Conservation (phyloP, 176 grass and related monocot species). For the Oryza coarctata region DNA sequence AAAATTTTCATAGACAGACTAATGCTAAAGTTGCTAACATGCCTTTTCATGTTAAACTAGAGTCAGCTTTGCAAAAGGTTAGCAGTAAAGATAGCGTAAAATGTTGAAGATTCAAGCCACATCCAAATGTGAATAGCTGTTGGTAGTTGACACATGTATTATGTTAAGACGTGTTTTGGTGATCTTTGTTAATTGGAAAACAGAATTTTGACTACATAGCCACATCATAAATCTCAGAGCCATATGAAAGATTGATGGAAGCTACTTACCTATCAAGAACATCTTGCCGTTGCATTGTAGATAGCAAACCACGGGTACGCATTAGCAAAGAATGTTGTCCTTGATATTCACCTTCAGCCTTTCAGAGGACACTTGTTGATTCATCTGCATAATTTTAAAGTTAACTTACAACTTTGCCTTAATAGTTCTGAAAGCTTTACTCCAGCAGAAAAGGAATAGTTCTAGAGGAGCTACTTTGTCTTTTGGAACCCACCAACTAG, state of each 20-base stretch:
- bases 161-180: not conserved
- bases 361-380: slow-evolving; percentile 68
- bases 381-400: slow-evolving; percentile 57
- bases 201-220: not conserved
- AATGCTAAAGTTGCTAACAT: no score
- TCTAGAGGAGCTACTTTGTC: not conserved
- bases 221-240: not conserved
- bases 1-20: no score
- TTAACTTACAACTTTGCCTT: not conserved
- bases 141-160: no score
- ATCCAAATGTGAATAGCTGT: no score
- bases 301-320: slow-evolving; percentile 72
- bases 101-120: no score
- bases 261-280: slow-evolving; percentile 74
- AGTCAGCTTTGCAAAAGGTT: no score
- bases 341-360: slow-evolving; percentile 89
- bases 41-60: no score
- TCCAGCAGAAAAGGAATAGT: not conserved
- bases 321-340: slow-evolving; percentile 82
- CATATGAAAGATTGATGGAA: slow-evolving; percentile 7
- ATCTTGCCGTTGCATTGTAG: slow-evolving; percentile 80
- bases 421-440: not conserved
- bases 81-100: no score
- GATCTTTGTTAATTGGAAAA: not conserved
- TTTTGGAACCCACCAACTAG: not conserved